Conservation (phyloP, 2,329 filamentous ascomycete genomes). For the Gaeumannomyces tritici region DNA sequence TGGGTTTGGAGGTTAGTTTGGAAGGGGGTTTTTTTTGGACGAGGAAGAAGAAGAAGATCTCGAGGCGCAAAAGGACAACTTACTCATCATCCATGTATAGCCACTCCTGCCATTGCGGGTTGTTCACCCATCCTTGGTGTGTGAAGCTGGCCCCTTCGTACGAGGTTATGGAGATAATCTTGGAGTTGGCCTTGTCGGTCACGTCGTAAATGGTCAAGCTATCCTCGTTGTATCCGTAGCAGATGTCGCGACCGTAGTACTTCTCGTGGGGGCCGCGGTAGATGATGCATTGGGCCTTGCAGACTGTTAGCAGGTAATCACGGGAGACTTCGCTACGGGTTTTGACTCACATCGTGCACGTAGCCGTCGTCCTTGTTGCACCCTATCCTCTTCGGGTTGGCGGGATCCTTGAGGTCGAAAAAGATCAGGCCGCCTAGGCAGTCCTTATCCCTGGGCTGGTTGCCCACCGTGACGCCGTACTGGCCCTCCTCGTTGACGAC, state of each 20-base stretch:
- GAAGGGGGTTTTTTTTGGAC: no score
- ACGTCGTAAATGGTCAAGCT: constrained; percentile 37
- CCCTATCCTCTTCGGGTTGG: constrained; percentile 41
- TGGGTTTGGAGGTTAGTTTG: no score
- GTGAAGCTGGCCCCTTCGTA: constrained; percentile 48
- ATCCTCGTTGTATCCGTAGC: constrained; percentile 47
- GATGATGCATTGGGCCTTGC: constrained; percentile 44
- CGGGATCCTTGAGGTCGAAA: constrained; percentile 44
- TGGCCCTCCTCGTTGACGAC: constrained; percentile 9
- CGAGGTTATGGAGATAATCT: constrained; percentile 40
- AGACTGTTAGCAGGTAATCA: neutral
- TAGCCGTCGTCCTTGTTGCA: constrained; percentile 48
- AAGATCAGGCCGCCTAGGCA: constrained; percentile 33
- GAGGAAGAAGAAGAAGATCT: no score
- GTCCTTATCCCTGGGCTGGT: constrained; percentile 21
- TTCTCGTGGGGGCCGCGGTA: constrained; percentile 39
- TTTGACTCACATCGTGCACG: constrained; percentile 35
- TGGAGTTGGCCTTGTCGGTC: constrained; percentile 34
- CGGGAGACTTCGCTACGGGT: neutral
- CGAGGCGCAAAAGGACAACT: no score
- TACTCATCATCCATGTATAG: constrained; percentile 42
- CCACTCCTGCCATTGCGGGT: constrained; percentile 29
- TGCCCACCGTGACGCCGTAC: constrained; percentile 34
- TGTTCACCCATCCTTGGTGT: constrained; percentile 45
- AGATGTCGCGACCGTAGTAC: constrained; percentile 40